Conservation (phyloP, 2,329 filamentous ascomycete genomes). For the Fusarium chlamydosporum region DNA sequence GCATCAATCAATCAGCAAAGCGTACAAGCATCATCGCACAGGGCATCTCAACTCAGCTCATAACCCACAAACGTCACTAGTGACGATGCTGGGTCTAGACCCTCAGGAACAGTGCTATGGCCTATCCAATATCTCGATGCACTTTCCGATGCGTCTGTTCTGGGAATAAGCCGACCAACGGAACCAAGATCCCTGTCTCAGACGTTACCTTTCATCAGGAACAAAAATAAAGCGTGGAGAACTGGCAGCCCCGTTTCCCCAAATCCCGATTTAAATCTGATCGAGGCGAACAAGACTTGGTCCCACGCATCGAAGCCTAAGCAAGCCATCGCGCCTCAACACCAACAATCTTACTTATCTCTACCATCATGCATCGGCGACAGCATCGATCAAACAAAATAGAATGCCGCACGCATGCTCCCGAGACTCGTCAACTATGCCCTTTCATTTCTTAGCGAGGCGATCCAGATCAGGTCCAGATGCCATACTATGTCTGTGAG, state of each 20-base stretch:
- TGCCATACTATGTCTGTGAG: neutral
- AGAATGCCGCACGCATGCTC: conserved; percentile 1
- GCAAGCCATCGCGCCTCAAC: conserved; percentile 41
- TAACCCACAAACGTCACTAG: conserved; percentile 25
- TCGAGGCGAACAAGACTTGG: conserved; percentile 25
- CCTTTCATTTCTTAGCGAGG: conserved; percentile 3
- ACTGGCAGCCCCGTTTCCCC: conserved; percentile 11
- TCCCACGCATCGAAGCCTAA: conserved; percentile 32
- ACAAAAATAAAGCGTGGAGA: conserved; percentile 21
- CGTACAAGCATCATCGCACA: conserved; percentile 4
- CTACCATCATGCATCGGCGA: conserved; percentile 26
- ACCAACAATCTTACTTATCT: conserved; percentile 25
- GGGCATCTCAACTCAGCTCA: conserved; percentile 11
- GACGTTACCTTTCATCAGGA: conserved; percentile 5
- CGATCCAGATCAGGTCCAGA: conserved; percentile 9
- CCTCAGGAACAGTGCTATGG: conserved; percentile 22
- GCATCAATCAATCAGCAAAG: conserved; percentile 2
- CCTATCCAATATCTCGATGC: conserved; percentile 18
- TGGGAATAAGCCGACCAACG: neutral
- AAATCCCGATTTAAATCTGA: conserved; percentile 20
- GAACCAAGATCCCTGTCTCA: conserved; percentile 11
- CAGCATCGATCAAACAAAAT: conserved; percentile 26
- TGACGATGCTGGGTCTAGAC: conserved; percentile 24
- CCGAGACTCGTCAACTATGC: conserved; percentile 10
- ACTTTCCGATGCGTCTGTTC: conserved; percentile 12